Conservation (phyloP, 1,284 basidiomycete species). For the Afroboletus lepidellus region DNA sequence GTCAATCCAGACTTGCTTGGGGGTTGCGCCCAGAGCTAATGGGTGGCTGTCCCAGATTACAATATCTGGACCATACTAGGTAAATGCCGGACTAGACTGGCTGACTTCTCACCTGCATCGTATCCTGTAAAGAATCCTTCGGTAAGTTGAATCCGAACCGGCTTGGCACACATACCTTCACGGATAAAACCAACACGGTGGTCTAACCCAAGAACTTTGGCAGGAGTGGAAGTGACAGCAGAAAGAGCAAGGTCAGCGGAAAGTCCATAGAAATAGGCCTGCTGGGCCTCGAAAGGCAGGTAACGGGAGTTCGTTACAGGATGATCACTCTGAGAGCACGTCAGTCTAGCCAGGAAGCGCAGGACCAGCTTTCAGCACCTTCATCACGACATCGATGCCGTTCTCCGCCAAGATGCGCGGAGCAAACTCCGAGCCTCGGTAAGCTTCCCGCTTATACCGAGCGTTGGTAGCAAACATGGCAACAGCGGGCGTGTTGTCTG, state of each 20-base stretch:
- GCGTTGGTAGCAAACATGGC: conserved; percentile 71
- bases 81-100: not conserved
- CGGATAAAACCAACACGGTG: conserved; percentile 81
- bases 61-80: conserved; percentile 38
- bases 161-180: conserved; percentile 41
- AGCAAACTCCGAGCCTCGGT: conserved; percentile 83
- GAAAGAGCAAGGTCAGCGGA: conserved; percentile 60
- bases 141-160: conserved; percentile 20
- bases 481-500: conserved; percentile 59
- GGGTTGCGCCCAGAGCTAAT: conserved; percentile 69
- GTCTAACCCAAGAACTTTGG: conserved; percentile 72
- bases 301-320: conserved; percentile 76
- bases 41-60: conserved; percentile 80
- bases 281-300: conserved; percentile 83
- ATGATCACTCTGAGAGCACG: conserved; percentile 59
- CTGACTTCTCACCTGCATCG: conserved; percentile 41
- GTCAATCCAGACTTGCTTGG: conserved; percentile 72
- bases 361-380: conserved; percentile 41
- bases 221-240: conserved; percentile 78
- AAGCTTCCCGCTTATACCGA: conserved; percentile 85
- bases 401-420: conserved; percentile 76
- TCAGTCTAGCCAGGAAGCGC: conserved; percentile 2
- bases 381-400: conserved; percentile 76
- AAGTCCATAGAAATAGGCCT: conserved; percentile 79
- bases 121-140: conserved; percentile 37